Evolutionary conservation across 179 eudicot species (phyloP), one percentile per base, ranked within the genome.

Genomic region (Pouteria campechiana): DNA sequence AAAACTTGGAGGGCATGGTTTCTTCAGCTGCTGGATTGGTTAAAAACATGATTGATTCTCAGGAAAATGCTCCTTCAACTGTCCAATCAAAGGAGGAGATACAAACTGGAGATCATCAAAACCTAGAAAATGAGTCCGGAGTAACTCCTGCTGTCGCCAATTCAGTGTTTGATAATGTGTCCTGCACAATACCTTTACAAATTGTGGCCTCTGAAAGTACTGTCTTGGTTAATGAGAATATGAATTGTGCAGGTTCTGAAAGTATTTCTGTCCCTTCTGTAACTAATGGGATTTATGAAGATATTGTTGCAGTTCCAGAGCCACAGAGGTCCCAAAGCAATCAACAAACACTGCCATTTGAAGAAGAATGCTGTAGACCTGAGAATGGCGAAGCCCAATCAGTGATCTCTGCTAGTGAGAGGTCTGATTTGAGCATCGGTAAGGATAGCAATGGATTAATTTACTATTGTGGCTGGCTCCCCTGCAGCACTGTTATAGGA

Each of bases 351-450:
- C 50, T 46, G 46, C 42, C 36, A 31, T 43, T 48, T 48, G 67
- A 48, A 57, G 60, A 44, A 44, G 70, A 52, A 44, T 48, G 52
- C 37, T 27, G 37, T 50, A 44, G 29, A 48, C 41, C 50, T 33
- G 72, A 58, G 54, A 39, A 34, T 38, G 54, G 55, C 41, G 68
- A 56, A 43, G 48, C 48, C 19, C 69, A 43, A 14, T 21, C 60
- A 36, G 17, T 32, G 23, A 35, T 53, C 50, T 61, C 58, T 3
- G 12, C 24, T 43, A 65, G 61, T 41, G 63, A 41, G 13, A 52
- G 22, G 32, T 16, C 65, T 32, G 45, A 50, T 50, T 48, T 37
- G 15, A 41, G 55, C 48, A 32, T 45, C 41, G 52, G 79, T 68
- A 65, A 62, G 67, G 45, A 25, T 38, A 40, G 16, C 10, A 17